phyloP scores from a whole-genome alignment of 768 basidiomycete species.

The Mycena leptocephala region DNA sequence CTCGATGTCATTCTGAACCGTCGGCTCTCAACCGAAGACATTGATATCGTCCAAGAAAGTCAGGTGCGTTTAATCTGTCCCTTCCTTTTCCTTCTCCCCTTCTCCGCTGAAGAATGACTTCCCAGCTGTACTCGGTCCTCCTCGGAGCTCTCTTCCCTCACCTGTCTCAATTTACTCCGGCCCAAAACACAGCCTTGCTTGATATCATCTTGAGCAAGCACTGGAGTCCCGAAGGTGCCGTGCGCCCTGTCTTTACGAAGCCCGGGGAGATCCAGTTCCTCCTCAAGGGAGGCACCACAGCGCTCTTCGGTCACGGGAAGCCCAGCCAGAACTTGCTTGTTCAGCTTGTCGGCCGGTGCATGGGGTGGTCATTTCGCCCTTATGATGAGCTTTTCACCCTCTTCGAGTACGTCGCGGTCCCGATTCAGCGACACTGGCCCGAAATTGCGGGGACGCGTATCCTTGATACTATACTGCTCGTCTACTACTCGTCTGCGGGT shows the following conservation, averaged over 20 bases:
- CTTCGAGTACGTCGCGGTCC: not conserved
- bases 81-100: not conserved
- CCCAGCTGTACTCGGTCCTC: not conserved
- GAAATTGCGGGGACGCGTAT: constrained; percentile 1
- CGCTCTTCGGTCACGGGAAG: not conserved
- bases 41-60: not conserved
- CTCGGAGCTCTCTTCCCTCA: constrained; percentile 3
- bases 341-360: not conserved
- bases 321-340: not conserved
- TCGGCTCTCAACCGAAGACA: not conserved
- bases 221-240: not conserved
- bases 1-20: not conserved
- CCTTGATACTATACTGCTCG: not conserved
- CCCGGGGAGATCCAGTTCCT: not conserved
- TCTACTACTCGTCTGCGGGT: too few species aligned
- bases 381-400: not conserved
- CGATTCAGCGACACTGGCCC: not conserved
- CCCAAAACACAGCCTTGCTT: not conserved
- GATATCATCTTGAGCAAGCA: not conserved
- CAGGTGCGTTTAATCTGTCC: not conserved
- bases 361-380: not conserved
- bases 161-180: not conserved
- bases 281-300: not conserved
- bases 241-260: not conserved
- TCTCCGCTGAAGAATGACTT: not conserved